Evolutionary conservation across 1,284 basidiomycete genomes (phyloP), one percentile per base, ranked within the genome.

Genomic region (Gymnopus androsaceus): DNA sequence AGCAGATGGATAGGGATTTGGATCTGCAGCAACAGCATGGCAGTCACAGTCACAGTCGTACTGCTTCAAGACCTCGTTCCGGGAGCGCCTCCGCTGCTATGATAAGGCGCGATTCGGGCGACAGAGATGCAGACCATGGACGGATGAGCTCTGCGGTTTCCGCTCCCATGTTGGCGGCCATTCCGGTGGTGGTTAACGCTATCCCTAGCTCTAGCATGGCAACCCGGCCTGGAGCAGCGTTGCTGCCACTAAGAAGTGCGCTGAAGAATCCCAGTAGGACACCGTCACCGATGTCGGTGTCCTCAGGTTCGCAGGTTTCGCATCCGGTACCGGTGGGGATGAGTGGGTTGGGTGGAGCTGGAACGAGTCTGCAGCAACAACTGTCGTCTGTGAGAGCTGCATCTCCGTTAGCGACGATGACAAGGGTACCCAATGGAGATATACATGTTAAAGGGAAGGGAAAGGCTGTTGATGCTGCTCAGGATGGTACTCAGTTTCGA

Each of bases 171-270:
- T 27, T 48, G 17, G 17, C 46, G 15, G 46, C 31, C 9, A 17
- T 48, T 14, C 46, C 46, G 11, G 46, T 48, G 27, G 30, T 48
- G 15, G 31, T 19, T 19, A 7, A 28, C 27, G n/a, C 14, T 23
- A n/a, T 25, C 31, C 4, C 46, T 34, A 15, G 11, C 14, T 14
- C 31, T 7, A 17, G 7, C 21, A 19, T 14, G 19, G 2, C 23
- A 21, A 19, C 21, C 12, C 8, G 15, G 15, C 30, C 28, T 15
- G 41, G 30, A 33, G 25, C 33, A 19, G 19, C 8, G 28, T n/a
- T 21, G 5, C 9, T 72, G 42, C 85, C 86, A 0, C 64, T 88
- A n/a, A 74, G 79, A 57, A 87, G 85, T 51, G 86, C 85, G n/a
- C 60, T 88, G 68, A 77, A 80, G 58, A 79, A 80, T 54, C 42